Evolutionary conservation across 2,329 filamentous ascomycete species (phyloP), one percentile per base, ranked within the genome.

Genomic region (Fusarium sp.): DNA sequence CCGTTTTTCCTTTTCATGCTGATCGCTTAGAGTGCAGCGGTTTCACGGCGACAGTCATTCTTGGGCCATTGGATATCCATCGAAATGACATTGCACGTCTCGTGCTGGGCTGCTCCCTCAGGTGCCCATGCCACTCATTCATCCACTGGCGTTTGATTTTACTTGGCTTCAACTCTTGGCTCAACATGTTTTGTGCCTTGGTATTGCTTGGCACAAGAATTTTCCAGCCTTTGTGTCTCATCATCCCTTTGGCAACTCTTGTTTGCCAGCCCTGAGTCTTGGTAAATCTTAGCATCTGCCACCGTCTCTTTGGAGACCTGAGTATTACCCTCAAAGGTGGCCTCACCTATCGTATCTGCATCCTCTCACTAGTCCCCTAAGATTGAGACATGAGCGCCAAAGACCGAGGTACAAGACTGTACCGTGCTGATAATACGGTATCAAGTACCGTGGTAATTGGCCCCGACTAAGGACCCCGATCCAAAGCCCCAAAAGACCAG

Each of bases 361-460:
- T 64, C 54, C 46, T 64, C 53, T 41, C 57, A 52, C 45, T 60
- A 56, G 31, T 57, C 41, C 20, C 31, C 42, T 36, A 41, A n/a
- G n/a, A 39, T 44, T 59, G 36, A 65, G 54, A 41, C 41, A 53
- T 14, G 39, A 47, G 20, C 35, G 35, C 13, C 18, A 66, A 38
- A 56, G 55, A 52, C 39, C 65, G 47, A 66, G 60, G 50, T 59
- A 64, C 60, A 38, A 36, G n/a, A 39, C 25, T 44, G 57, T 58
- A 76, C 74, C 49, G 74, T 76, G 56, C 47, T 25, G 59, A 49
- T 44, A 54, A 57, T 57, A 76, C 74, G 25, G 72, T 76, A 53
- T 50, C 44, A 70, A 41, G 59, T 63, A 58, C 50, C 62, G 44
- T 22, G 12, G 12, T 31, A 25, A 20, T 50, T 41, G 44, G 33